These are phyloP conservation scores for Paraurostyla sp. DNA, from an alignment of 73 alveolate genomes.

Conservation along the genomic window DNA sequence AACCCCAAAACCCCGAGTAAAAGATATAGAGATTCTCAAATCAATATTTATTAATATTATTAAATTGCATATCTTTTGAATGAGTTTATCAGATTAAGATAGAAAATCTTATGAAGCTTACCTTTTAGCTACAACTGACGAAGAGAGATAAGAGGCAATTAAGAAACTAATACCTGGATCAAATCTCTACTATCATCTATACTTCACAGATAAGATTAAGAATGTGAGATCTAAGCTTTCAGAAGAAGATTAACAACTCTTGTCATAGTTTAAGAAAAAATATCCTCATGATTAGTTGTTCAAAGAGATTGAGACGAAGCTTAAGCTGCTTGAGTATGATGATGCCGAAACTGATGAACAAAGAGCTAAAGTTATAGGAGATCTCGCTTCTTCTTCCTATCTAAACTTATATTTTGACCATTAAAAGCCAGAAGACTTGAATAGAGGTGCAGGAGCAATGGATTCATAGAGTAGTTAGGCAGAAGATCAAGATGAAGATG, in stretches of 20 bases:
- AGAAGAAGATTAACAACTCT: slow-evolving; percentile 48
- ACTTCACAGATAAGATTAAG: slow-evolving; percentile 19
- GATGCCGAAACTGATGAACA: slow-evolving; percentile 50
- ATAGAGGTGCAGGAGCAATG: background rate
- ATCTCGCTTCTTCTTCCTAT: background rate
- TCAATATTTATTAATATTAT: too few species aligned
- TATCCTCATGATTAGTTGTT: background rate
- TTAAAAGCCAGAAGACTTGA: slow-evolving; percentile 36
- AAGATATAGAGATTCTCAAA: too few species aligned
- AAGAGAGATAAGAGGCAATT: slow-evolving; percentile 53
- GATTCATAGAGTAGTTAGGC: slow-evolving; percentile 26
- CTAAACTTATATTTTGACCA: background rate
- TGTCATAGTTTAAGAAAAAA: slow-evolving; percentile 21
- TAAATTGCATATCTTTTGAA: too few species aligned
- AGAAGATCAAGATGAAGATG: background rate
- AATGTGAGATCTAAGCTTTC: slow-evolving; percentile 22
- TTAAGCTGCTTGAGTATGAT: slow-evolving; percentile 34
- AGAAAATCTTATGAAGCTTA: slow-evolving; percentile 65
- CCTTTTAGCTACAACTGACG: slow-evolving; percentile 38
- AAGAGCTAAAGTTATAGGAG: background rate
- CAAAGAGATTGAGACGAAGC: slow-evolving; percentile 24
- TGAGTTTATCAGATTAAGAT: slow-evolving; percentile 60
- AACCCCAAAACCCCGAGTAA: too few species aligned
- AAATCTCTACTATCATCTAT: slow-evolving; percentile 42
- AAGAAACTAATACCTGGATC: slow-evolving; percentile 66